These are phyloP conservation scores for Mallotus repandus DNA, from an alignment of 441 rosid species.

Conservation along the genomic window DNA sequence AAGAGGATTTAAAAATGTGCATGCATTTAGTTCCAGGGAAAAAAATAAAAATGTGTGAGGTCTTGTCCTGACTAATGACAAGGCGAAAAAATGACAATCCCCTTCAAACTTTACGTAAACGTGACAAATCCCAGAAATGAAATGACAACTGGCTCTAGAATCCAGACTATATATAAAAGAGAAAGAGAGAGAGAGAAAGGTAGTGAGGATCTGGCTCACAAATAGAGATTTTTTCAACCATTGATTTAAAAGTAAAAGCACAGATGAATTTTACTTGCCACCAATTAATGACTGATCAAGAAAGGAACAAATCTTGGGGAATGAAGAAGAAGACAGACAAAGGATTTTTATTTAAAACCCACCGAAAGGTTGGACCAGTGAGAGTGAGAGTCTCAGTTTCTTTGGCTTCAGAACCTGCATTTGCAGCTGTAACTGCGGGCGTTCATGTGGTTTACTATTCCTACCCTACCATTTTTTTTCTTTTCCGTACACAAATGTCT, in stretches of 20 bases:
- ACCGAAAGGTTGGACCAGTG: conserved; percentile 18
- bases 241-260: not conserved
- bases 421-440: conserved; percentile 21
- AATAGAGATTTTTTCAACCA: not conserved
- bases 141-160: not conserved
- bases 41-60: not conserved
- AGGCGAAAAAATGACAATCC: not conserved
- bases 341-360: not conserved
- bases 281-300: not conserved
- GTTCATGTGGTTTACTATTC: conserved; percentile 9
- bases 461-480: not conserved
- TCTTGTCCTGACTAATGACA: not conserved
- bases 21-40: no score
- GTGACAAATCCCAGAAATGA: conserved; percentile 1
- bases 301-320: conserved; percentile 15
- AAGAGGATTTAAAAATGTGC: no score
- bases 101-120: not conserved
- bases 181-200: no score
- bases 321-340: not conserved
- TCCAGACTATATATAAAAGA: not conserved
- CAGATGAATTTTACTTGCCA: not conserved
- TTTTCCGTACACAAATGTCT: not conserved
- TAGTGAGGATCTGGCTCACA: no score
- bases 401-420: conserved; percentile 2
- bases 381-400: conserved; percentile 1